Evolutionary conservation across 768 basidiomycete species (phyloP), one percentile per base, ranked within the genome.

Genomic region (Cyclocybe aegerita): DNA sequence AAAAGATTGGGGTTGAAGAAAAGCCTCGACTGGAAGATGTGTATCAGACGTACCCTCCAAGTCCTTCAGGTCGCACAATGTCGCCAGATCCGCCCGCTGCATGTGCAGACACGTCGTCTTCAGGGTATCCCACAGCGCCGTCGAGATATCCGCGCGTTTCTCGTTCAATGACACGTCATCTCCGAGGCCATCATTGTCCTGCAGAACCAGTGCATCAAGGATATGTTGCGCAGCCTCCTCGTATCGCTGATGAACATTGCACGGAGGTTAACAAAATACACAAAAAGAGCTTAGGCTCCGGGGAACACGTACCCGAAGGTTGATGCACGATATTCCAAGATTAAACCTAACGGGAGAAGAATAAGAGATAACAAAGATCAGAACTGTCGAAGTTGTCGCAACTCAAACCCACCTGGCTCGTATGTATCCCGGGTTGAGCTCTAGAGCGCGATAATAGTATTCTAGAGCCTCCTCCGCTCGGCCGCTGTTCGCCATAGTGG

Each of bases 401-500:
- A 43, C 16, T 33, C 32, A 2, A 16, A 48, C 74, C 49, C 47
- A 83, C 90, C 90, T 82, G 2, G 93, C 94, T 48, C 95, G 85
- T 52, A 97, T 92, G 62, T 95, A 98, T 11, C 81, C 77, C 5
- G 95, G 93, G 62, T 95, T 91, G 49, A 95, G 74, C 59, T 91
- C 88, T 31, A 97, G 76, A 1, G 95, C 95, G 31, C 78, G 81
- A 61, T 83, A 80, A 68, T 98, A 98, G 65, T 92, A 96, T 51
- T 86, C 74, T 2, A 94, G 74, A n/a, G 95, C 95, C 46, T 91
- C 82, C 33, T 80, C 82, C 9, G 93, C 79, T 47, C 73, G 75
- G 16, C 93, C 86, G 60, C 83, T 90, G 67, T 97, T 98, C 17
- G 95, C 95, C 72, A 94, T 84, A 4, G 93, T 95, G 11, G 95